Conservation (phyloP, 202 grass and related monocot species). For the Carex sylvatica region DNA sequence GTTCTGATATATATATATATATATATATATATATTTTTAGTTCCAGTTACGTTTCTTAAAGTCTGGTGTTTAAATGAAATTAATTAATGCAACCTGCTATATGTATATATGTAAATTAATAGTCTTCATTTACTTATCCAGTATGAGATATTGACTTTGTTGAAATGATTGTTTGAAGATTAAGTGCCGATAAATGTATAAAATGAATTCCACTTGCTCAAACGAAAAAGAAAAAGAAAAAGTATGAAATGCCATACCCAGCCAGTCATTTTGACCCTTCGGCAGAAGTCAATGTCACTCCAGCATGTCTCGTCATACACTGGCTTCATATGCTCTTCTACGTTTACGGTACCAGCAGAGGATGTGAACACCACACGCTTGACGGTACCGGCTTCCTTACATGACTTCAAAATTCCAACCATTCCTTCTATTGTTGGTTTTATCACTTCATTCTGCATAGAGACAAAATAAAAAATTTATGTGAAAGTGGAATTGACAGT, state of each 20-base stretch:
- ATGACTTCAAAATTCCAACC: conserved; percentile 73
- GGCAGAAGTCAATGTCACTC: conserved; percentile 78
- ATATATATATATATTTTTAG: not conserved
- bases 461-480: not conserved
- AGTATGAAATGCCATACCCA: conserved; percentile 44
- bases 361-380: conserved; percentile 86
- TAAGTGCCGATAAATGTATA: not conserved
- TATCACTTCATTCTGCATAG: conserved; percentile 74
- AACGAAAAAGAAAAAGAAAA: not conserved
- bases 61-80: not conserved
- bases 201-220: not conserved
- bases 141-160: not conserved
- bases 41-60: not conserved
- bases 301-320: conserved; percentile 68
- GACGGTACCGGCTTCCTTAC: conserved; percentile 74
- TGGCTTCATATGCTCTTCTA: conserved; percentile 39
- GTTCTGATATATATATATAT: not conserved
- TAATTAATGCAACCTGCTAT: not conserved
- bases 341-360: conserved; percentile 63
- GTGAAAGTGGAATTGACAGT: not conserved
- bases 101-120: not conserved
- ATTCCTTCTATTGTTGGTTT: conserved; percentile 81
- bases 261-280: conserved; percentile 85
- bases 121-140: not conserved
- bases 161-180: not conserved